A percentile compares a stretch with the other conserved stretches of the same genome.
Conservation (phyloP, 2,329 filamentous ascomycete genomes). For the Torrubiella hemipterigena region DNA sequence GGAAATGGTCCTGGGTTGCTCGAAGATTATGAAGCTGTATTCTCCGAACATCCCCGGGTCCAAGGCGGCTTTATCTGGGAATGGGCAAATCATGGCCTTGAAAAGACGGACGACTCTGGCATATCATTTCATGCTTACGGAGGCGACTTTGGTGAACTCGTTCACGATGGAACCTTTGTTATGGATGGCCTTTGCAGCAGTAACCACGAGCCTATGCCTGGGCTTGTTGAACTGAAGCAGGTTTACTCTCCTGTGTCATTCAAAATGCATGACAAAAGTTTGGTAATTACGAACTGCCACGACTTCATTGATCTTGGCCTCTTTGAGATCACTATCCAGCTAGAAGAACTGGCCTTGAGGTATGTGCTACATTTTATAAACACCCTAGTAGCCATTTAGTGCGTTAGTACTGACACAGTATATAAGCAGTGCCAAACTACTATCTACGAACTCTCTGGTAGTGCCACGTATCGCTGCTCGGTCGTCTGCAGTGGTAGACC, state of each 20-base stretch:
- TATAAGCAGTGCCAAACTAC: no score
- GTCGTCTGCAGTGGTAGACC: slow-evolving; percentile 33
- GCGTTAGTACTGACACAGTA: no score
- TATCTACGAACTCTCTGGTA: no score
- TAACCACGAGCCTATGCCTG: slow-evolving; percentile 42
- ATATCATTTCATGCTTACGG: slow-evolving; percentile 49
- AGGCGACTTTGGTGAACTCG: slow-evolving; percentile 48
- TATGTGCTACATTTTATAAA: no score
- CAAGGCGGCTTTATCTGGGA: slow-evolving; percentile 60
- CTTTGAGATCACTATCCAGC: slow-evolving; percentile 27
- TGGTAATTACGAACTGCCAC: slow-evolving; percentile 34
- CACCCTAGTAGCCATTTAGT: no score
- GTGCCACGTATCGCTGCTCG: slow-evolving; percentile 15
- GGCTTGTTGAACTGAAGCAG: slow-evolving; percentile 44
- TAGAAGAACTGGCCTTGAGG: slow-evolving; percentile 29
- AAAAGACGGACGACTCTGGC: slow-evolving; percentile 30
- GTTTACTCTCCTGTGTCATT: slow-evolving; percentile 41
- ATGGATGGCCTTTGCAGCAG: slow-evolving; percentile 47
- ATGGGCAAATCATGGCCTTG: slow-evolving; percentile 50
- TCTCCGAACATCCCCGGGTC: slow-evolving; percentile 45
- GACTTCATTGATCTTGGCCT: slow-evolving; percentile 33
- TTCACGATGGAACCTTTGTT: slow-evolving; percentile 49
- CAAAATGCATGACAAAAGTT: slow-evolving; percentile 18
- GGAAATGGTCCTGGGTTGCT: slow-evolving; percentile 62
- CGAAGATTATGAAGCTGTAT: slow-evolving; percentile 54